A percentile compares a stretch with the other conserved stretches of the same genome.
Evolutionary conservation across 2,329 filamentous ascomycete genomes (phyloP).

Genomic region (Leptographium wingfieldii): DNA sequence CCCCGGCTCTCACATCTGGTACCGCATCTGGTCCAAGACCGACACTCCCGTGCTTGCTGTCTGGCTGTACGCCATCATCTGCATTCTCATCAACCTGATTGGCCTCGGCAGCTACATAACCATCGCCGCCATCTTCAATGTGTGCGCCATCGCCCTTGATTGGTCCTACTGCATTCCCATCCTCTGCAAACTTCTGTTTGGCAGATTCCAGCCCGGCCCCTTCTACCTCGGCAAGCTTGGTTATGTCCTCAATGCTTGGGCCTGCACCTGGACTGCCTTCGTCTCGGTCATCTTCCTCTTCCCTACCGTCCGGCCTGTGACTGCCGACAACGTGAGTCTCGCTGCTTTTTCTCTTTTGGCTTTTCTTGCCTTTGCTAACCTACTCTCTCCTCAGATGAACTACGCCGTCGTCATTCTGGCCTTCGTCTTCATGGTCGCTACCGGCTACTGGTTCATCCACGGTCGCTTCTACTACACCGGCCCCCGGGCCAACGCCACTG

Average conservation of each 20-base stretch:
- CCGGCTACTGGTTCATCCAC: slow-evolving; percentile 30
- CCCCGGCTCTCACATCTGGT: slow-evolving; percentile 34
- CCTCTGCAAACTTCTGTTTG: slow-evolving; percentile 35
- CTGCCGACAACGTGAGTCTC: slow-evolving; percentile 27
- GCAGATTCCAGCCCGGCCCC: slow-evolving; percentile 36
- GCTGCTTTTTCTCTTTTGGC: background rate
- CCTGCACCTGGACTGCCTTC: slow-evolving; percentile 38
- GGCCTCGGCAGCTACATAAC: slow-evolving; percentile 41
- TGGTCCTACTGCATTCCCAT: slow-evolving; percentile 46
- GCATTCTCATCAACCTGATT: slow-evolving; percentile 45
- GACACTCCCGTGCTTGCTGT: slow-evolving; percentile 39
- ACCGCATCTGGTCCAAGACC: slow-evolving; percentile 33
- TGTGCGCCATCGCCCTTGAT: slow-evolving; percentile 41
- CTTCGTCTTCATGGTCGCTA: slow-evolving; percentile 29
- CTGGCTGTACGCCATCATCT: slow-evolving; percentile 41
- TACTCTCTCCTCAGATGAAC: slow-evolving; percentile 31
- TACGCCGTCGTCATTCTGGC: slow-evolving; percentile 38
- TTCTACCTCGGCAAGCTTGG: slow-evolving; percentile 35
- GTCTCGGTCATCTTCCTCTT: slow-evolving; percentile 41
- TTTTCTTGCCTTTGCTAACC: background rate
- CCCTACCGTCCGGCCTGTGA: slow-evolving; percentile 33
- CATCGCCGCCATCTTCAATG: slow-evolving; percentile 40
- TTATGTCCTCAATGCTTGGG: slow-evolving; percentile 31
- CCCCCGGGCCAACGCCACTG: slow-evolving; percentile 21
- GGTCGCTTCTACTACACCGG: slow-evolving; percentile 36